Evolutionary conservation across 2,329 filamentous ascomycete genomes (phyloP), one percentile per base, ranked within the genome.

Genomic region (Didymella exigua): DNA sequence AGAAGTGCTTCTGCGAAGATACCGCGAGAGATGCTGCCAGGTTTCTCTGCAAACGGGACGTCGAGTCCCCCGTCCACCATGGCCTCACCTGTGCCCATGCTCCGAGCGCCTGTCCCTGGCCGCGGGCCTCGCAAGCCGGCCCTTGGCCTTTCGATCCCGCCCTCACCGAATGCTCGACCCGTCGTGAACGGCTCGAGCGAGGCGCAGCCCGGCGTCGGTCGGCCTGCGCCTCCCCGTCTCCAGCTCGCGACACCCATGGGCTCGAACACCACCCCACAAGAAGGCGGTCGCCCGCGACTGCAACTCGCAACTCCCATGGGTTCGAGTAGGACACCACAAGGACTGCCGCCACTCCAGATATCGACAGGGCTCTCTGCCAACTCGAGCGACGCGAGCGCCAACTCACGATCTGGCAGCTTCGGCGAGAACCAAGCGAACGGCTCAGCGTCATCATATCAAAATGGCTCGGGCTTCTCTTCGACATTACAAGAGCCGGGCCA

Each of bases 271-370:
- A 85, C 86, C 8, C 89, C 91, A 5, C 88, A 92, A 69, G 89
- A 82, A 86, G 76, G 86, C 84, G 74, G 82, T 73, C 63, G 80
- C 75, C 92, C 92, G n/a, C 87, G 88, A 54, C 82, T 97, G 45
- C 89, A 91, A 67, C 82, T 97, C 18, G 90, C 90, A n/a, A 97
- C 93, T 1, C 93, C 93, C 3, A 92, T 91, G 88, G 91, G 91
- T 51, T 91, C 86, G 71, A 87, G 86, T 60, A 82, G 85, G 50
- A 85, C 86, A 7, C 89, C 91, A 5, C 88, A 92, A 70, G 63
- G 81, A 76, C 74, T 83, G 71, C 77, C 82, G 70, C 72, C 85
- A 75, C 71, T 85, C 75, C 70, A 88, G 78, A 78, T 69, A 29
- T 73, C 72, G 13, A 62, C 86, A 78, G 73, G 76, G 1, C 66